Percentiles rank a stretch among this genome's conserved stretches.
These are phyloP conservation scores for Anthoceros angustus DNA, from an alignment of 225 moss, liverwort and hornwort species.

Conservation along the genomic window DNA sequence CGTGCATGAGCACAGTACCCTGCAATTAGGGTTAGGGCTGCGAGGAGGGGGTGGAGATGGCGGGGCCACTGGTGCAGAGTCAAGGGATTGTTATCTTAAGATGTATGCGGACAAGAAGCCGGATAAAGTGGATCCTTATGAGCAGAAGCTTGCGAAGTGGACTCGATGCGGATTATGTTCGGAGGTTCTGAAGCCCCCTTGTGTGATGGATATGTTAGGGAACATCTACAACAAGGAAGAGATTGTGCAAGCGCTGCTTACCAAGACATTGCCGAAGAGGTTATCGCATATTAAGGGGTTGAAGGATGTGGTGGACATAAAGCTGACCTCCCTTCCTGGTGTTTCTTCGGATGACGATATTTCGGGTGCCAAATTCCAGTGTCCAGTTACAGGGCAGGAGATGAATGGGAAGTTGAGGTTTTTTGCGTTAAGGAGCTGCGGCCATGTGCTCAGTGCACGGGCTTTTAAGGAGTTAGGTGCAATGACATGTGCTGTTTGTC, in stretches of 20 bases:
- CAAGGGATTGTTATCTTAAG: constrained; percentile 81
- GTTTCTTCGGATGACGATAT: constrained; percentile 52
- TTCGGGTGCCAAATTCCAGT: constrained; percentile 79
- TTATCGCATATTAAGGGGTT: constrained; percentile 66
- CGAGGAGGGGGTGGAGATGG: constrained; percentile 94
- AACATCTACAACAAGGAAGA: constrained; percentile 92
- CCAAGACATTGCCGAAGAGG: constrained; percentile 72
- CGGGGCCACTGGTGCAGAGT: constrained; percentile 92
- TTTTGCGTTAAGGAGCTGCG: constrained; percentile 54
- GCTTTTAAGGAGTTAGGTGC: constrained; percentile 78
- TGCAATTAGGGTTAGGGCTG: constrained; percentile 59
- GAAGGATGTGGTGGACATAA: constrained; percentile 65
- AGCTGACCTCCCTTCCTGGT: constrained; percentile 60
- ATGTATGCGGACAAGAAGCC: constrained; percentile 96
- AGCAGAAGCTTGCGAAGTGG: constrained; percentile 74
- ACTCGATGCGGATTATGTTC: constrained; percentile 69
- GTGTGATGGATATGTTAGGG: constrained; percentile 70
- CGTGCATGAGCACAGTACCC: constrained; percentile 19
- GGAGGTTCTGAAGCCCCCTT: constrained; percentile 81
- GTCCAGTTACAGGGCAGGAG: constrained; percentile 68
- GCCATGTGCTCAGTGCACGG: constrained; percentile 79
- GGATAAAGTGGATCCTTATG: constrained; percentile 90
- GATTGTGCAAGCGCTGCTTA: constrained; percentile 63
- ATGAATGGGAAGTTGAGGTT: constrained; percentile 88
- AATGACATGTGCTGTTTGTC: constrained; percentile 65